phyloP scores from a whole-genome alignment of 176 grass and related monocot species.

The Calamus simplicifolius region DNA sequence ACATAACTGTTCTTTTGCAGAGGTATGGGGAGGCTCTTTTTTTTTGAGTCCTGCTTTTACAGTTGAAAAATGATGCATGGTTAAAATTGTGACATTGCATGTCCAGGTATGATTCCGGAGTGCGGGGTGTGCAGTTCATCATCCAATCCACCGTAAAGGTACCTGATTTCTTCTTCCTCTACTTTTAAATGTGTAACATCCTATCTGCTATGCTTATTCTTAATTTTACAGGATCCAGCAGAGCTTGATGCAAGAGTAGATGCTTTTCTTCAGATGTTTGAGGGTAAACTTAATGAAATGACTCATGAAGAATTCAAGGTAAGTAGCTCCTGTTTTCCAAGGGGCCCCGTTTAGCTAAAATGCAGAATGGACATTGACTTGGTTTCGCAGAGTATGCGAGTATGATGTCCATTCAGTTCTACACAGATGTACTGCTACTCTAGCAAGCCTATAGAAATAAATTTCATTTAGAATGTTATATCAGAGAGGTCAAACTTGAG shows the following conservation, averaged over 20 bases:
- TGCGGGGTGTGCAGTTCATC: conserved; percentile 77
- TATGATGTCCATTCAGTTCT: too few relatives aligned
- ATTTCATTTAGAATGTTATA: too few relatives aligned
- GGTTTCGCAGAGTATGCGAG: too few relatives aligned
- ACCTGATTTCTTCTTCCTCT: conserved; percentile 1
- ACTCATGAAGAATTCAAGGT: conserved; percentile 83
- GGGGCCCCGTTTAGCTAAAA: too few relatives aligned
- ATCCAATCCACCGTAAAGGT: conserved; percentile 95
- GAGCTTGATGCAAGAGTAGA: conserved; percentile 70
- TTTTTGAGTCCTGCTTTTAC: background rate
- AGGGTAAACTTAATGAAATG: conserved; percentile 57
- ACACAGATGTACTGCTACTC: too few relatives aligned
- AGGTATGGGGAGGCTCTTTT: conserved; percentile 36
- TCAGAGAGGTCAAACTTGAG: too few relatives aligned
- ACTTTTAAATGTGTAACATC: background rate
- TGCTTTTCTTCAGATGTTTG: conserved; percentile 78
- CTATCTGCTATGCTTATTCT: conserved; percentile 24
- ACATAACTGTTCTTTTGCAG: conserved; percentile 62
- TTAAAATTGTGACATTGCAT: background rate
- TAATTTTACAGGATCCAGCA: conserved; percentile 58
- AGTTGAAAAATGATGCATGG: too few relatives aligned
- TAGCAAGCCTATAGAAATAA: too few relatives aligned
- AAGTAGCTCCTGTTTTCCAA: background rate
- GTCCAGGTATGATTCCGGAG: conserved; percentile 69
- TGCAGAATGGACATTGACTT: too few relatives aligned